Conservation (phyloP, 768 basidiomycete species). For the Leccinum disarticulatum region DNA sequence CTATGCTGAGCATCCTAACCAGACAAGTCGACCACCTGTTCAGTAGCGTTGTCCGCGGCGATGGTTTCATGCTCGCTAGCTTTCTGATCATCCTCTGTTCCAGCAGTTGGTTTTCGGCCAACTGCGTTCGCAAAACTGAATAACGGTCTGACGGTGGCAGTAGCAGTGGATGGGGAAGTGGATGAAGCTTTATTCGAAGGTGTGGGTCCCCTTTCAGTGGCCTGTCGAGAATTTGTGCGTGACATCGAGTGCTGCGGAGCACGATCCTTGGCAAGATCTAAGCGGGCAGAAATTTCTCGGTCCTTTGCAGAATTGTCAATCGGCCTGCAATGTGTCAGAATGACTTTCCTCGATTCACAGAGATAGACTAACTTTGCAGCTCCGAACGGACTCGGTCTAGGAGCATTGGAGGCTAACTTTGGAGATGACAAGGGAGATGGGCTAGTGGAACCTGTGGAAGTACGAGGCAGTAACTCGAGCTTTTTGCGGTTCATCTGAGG, state of each 20-base stretch:
- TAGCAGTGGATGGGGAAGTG: constrained; percentile 20
- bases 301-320: constrained; percentile 82
- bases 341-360: not conserved
- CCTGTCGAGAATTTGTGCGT: constrained; percentile 47
- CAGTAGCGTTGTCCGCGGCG: constrained; percentile 11
- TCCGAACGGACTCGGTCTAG: constrained; percentile 81
- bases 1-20: constrained; percentile 1
- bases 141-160: constrained; percentile 57
- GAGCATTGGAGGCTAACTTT: constrained; percentile 54
- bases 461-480: constrained; percentile 83
- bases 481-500: constrained; percentile 78
- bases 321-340: constrained; percentile 50
- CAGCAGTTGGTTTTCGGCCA: constrained; percentile 30
- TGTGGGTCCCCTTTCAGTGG: constrained; percentile 44
- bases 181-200: constrained; percentile 34
- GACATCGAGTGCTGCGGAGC: constrained; percentile 41
- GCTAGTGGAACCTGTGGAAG: constrained; percentile 60
- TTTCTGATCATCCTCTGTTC: constrained; percentile 21
- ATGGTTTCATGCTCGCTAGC: constrained; percentile 1
- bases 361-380: constrained; percentile 61
- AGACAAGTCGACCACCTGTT: constrained; percentile 19
- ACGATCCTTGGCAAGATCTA: constrained; percentile 44
- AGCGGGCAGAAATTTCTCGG: constrained; percentile 66
- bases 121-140: constrained; percentile 85
- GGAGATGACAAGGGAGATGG: constrained; percentile 81